Evolutionary conservation across 2,329 filamentous ascomycete species (phyloP).

Genomic region (Trichoderma breve): DNA sequence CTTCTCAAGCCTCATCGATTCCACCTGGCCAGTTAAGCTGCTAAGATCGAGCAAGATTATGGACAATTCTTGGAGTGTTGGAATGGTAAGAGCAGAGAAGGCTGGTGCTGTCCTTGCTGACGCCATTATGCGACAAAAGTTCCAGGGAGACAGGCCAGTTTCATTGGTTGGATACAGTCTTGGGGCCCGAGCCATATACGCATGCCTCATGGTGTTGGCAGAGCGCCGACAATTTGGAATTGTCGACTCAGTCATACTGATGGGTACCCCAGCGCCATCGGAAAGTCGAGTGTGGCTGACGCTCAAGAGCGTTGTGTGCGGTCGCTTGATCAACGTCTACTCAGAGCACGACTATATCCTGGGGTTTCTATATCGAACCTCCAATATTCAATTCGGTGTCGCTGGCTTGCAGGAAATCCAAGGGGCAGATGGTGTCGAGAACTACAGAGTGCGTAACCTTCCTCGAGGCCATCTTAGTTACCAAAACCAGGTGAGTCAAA

Average conservation of each 20-base stretch:
- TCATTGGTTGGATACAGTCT: conserved; percentile 81
- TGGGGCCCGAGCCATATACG: conserved; percentile 79
- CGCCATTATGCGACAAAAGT: conserved; percentile 69
- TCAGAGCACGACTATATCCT: conserved; percentile 85
- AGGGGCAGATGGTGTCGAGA: conserved; percentile 65
- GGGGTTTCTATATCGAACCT: conserved; percentile 81
- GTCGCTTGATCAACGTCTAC: conserved; percentile 86
- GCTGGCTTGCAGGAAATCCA: conserved; percentile 76
- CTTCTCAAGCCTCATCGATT: conserved; percentile 56
- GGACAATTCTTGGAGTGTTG: conserved; percentile 78
- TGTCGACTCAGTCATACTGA: conserved; percentile 80
- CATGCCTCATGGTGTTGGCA: conserved; percentile 75
- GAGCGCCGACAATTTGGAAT: conserved; percentile 81
- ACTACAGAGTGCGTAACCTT: conserved; percentile 63
- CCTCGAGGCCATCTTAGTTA: conserved; percentile 71
- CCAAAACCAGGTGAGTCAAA: conserved; percentile 62
- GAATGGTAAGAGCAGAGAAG: conserved; percentile 74
- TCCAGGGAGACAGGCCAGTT: conserved; percentile 78
- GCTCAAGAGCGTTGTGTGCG: conserved; percentile 74
- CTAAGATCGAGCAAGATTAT: conserved; percentile 70
- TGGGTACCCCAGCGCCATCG: conserved; percentile 77
- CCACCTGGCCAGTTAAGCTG: conserved; percentile 61
- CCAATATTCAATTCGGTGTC: conserved; percentile 77
- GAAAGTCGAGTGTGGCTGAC: conserved; percentile 71
- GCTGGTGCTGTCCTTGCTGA: conserved; percentile 71